These are phyloP conservation scores for Colletotrichum cereale DNA, from an alignment of 2,329 filamentous ascomycete species.

Conservation along the genomic window DNA sequence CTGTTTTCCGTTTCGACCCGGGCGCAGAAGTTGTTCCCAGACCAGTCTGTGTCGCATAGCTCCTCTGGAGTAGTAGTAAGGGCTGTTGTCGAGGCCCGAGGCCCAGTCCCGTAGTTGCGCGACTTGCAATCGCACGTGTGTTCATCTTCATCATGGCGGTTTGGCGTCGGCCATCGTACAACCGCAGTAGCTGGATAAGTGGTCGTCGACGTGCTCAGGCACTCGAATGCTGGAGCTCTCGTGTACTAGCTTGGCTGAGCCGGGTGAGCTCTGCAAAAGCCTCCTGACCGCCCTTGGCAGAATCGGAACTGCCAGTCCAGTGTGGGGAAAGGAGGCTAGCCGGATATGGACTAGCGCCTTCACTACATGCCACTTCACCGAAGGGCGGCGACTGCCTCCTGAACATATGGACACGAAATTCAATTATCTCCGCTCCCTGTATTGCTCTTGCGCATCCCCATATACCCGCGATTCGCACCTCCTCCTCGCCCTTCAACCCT, in stretches of 20 bases:
- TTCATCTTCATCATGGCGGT: conserved; percentile 61
- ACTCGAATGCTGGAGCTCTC: conserved; percentile 30
- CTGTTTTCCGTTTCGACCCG: conserved; percentile 70
- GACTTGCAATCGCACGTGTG: conserved; percentile 53
- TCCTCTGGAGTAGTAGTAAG: conserved; percentile 55
- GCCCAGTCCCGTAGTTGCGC: conserved; percentile 45
- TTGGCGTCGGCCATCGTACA: conserved; percentile 55
- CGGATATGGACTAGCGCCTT: conserved; percentile 15
- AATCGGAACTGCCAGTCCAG: conserved; percentile 43
- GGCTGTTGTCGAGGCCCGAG: conserved; percentile 50
- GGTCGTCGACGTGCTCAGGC: conserved; percentile 23
- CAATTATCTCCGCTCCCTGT: conserved; percentile 36
- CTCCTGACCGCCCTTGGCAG: conserved; percentile 54
- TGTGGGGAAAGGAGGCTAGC: conserved; percentile 34
- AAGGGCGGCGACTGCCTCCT: conserved; percentile 40
- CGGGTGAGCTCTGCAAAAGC: conserved; percentile 27
- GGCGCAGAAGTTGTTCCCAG: conserved; percentile 52
- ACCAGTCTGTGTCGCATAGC: conserved; percentile 71
- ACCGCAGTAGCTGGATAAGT: conserved; percentile 25
- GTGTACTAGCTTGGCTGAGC: conserved; percentile 8
- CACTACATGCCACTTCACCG: conserved; percentile 42
- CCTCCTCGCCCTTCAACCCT: conserved; percentile 4
- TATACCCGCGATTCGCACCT: conserved; percentile 25
- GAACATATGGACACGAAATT: conserved; percentile 42
- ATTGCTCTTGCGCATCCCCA: conserved; percentile 30